Evolutionary conservation across 225 moss, liverwort and hornwort genomes (phyloP).

Genomic region (Ulota crispa): DNA sequence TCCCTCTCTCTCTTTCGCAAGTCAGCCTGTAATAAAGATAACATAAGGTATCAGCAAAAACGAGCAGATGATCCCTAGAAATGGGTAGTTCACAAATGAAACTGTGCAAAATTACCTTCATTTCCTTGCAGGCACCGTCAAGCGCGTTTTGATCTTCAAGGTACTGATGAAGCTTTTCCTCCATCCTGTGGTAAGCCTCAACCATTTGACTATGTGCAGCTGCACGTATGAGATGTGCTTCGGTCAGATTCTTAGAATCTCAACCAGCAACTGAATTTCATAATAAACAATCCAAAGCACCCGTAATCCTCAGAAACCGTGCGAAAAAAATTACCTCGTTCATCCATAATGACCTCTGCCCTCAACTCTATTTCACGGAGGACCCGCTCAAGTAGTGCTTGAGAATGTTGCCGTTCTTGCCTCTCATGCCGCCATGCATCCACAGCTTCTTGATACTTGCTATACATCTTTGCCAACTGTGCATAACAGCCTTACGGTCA

Average conservation of each 20-base stretch:
- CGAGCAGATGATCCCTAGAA: not conserved
- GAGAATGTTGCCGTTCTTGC: constrained; percentile 85
- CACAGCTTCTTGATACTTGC: constrained; percentile 97
- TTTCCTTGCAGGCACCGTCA: constrained; percentile 77
- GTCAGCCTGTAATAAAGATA: constrained; percentile 58
- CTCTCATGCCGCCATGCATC: constrained; percentile 99
- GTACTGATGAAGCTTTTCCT: constrained; percentile 78
- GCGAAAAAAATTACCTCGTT: constrained; percentile 58
- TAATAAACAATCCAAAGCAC: not conserved
- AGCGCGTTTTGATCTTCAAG: constrained; percentile 77
- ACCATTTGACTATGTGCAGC: constrained; percentile 79
- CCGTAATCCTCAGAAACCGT: not conserved
- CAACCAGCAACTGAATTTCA: constrained; percentile 3
- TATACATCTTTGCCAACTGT: constrained; percentile 91
- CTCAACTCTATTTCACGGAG: constrained; percentile 93
- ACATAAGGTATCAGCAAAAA: not conserved
- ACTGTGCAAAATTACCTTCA: constrained; percentile 60
- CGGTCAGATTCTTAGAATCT: constrained; percentile 7
- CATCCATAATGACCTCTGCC: constrained; percentile 91
- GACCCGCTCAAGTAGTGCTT: constrained; percentile 79
- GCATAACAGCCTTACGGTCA: constrained; percentile 15
- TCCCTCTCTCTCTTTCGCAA: constrained; percentile 93
- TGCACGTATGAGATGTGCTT: constrained; percentile 28
- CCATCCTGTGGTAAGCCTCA: constrained; percentile 80
- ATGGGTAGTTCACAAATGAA: not conserved